A percentile compares a stretch with the other conserved stretches of the same genome.
phyloP scores from a whole-genome alignment of 305 asterid species.

The Fraxinus sp. region DNA sequence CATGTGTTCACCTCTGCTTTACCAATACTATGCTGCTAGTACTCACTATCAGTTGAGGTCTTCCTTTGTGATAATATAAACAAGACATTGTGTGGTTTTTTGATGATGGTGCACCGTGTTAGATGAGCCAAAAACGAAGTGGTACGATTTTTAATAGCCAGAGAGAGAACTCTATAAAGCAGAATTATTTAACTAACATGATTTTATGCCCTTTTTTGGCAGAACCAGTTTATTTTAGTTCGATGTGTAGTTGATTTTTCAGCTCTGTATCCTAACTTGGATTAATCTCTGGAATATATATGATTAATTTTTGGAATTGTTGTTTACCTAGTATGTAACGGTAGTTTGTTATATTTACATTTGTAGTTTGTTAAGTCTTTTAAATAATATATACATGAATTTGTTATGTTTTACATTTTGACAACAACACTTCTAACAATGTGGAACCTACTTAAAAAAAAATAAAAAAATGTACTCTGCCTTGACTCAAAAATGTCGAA shows the following conservation, averaged over 20 bases:
- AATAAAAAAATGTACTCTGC: neutral
- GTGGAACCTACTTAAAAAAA: neutral
- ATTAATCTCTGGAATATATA: neutral
- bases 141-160: neutral
- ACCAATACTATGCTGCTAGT: neutral
- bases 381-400: neutral
- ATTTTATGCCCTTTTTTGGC: neutral
- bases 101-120: neutral
- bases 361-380: neutral
- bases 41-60: neutral
- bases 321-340: neutral
- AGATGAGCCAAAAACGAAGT: neutral
- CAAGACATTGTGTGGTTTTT: neutral
- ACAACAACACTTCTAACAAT: neutral
- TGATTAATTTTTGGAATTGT: neutral
- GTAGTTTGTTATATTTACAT: neutral
- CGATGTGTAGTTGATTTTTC: neutral
- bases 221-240: neutral
- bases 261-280: neutral
- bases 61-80: neutral
- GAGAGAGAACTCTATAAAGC: neutral
- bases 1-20: neutral
- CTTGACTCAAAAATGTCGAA: neutral
- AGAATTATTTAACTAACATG: neutral
- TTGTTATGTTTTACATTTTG: neutral